Conservation (phyloP, 139 green algal species). For the Tetradesmus lagerheimii region DNA sequence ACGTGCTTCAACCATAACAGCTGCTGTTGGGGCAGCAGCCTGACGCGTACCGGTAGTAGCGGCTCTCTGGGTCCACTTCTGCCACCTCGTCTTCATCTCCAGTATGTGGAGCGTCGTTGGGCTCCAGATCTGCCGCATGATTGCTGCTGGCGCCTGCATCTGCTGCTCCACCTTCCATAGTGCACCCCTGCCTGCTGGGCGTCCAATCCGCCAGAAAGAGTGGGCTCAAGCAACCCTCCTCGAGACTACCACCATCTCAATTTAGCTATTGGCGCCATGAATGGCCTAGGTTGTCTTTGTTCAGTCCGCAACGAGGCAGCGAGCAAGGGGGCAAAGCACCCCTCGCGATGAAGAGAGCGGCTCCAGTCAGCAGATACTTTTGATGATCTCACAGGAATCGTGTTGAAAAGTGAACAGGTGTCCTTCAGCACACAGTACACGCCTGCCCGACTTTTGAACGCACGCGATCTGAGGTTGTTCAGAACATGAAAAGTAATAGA, state of each 20-base stretch:
- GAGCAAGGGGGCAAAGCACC: background rate
- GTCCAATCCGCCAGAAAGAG: background rate
- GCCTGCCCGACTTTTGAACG: background rate
- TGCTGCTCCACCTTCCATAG: slow-evolving; percentile 12
- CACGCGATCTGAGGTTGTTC: background rate
- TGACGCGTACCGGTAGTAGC: slow-evolving; percentile 71
- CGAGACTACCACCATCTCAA: background rate
- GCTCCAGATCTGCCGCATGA: background rate
- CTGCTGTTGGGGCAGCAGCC: background rate
- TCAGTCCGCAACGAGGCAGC: background rate
- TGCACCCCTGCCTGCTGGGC: background rate
- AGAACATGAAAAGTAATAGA: background rate
- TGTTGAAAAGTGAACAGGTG: background rate
- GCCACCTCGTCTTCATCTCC: slow-evolving; percentile 66
- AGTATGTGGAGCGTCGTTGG: background rate
- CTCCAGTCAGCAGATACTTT: background rate
- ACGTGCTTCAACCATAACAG: background rate
- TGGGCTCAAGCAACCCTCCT: background rate
- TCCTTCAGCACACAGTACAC: background rate
- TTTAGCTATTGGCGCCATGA: background rate
- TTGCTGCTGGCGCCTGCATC: background rate
- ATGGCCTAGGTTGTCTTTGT: background rate
- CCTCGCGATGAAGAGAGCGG: background rate
- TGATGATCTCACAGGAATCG: background rate
- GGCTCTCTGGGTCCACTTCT: slow-evolving; percentile 66